Percentiles rank a stretch among this genome's conserved stretches.
Conservation (phyloP, 306 rosid species). For the Phaseolus lunatus region DNA sequence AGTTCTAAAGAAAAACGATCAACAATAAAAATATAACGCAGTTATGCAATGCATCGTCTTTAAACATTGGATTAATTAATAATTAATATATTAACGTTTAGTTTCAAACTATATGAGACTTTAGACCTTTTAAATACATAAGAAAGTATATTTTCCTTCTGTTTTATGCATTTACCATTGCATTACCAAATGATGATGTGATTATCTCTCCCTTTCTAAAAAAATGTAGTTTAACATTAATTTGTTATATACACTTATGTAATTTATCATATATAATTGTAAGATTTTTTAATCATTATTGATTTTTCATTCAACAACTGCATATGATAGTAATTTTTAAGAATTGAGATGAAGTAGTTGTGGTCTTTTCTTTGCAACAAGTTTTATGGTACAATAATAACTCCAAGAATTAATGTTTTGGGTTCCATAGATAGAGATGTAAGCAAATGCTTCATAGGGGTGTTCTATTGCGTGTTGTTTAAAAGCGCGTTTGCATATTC, state of each 20-base stretch:
- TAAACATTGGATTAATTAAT: not conserved
- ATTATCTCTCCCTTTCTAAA: too few species aligned
- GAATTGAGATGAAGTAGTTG: not conserved
- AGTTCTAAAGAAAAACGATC: not conserved
- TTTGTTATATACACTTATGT: too few species aligned
- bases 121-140: not conserved
- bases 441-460: not conserved
- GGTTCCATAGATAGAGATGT: not conserved
- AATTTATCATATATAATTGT: too few species aligned
- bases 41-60: not conserved
- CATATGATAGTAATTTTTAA: too few species aligned
- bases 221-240: too few species aligned
- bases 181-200: too few species aligned
- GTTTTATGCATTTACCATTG: too few species aligned
- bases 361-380: too few species aligned
- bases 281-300: too few species aligned
- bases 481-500: constrained; percentile 14
- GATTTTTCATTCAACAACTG: not conserved
- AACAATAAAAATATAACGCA: not conserved
- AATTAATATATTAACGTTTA: not conserved
- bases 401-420: not conserved
- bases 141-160: too few species aligned
- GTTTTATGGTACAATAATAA: not conserved
- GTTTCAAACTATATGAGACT: not conserved
- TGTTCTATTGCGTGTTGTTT: not conserved